These are phyloP conservation scores for Brasilioporus rufonigricans DNA, from an alignment of 768 basidiomycete genomes.

Conservation along the genomic window DNA sequence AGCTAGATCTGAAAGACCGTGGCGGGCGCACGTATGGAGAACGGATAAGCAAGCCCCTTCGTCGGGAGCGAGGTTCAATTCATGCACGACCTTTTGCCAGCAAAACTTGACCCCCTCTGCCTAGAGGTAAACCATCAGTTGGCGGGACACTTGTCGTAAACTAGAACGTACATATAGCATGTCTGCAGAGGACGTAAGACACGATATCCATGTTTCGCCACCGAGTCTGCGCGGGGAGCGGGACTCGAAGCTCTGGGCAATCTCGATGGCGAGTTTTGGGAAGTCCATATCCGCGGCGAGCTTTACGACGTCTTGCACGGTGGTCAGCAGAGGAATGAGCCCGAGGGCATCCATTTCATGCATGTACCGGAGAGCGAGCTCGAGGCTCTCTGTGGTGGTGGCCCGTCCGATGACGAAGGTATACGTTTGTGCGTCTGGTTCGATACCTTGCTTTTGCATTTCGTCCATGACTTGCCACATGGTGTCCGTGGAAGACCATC, in stretches of 20 bases:
- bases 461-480: constrained; percentile 51
- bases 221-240: constrained; percentile 52
- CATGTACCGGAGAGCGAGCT: constrained; percentile 61
- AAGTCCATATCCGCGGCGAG: constrained; percentile 52
- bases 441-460: constrained; percentile 50
- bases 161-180: constrained; percentile 62
- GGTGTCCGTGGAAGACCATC: constrained; percentile 35
- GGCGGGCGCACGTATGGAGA: constrained; percentile 69
- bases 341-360: constrained; percentile 54
- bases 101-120: constrained; percentile 60
- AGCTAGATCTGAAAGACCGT: constrained; percentile 69
- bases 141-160: not conserved
- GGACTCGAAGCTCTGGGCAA: constrained; percentile 61
- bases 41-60: constrained; percentile 73
- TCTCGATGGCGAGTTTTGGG: constrained; percentile 69
- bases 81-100: constrained; percentile 60
- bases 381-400: constrained; percentile 49
- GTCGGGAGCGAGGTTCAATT: constrained; percentile 56
- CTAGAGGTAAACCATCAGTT: constrained; percentile 35
- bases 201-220: constrained; percentile 58
- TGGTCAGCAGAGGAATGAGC: constrained; percentile 47
- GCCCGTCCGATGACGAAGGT: constrained; percentile 50
- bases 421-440: constrained; percentile 54
- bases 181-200: constrained; percentile 63
- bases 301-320: constrained; percentile 51